Percentiles rank a stretch among this genome's conserved stretches.
Evolutionary conservation across 768 basidiomycete species (phyloP).

Genomic region (Hypholoma sublateritium): DNA sequence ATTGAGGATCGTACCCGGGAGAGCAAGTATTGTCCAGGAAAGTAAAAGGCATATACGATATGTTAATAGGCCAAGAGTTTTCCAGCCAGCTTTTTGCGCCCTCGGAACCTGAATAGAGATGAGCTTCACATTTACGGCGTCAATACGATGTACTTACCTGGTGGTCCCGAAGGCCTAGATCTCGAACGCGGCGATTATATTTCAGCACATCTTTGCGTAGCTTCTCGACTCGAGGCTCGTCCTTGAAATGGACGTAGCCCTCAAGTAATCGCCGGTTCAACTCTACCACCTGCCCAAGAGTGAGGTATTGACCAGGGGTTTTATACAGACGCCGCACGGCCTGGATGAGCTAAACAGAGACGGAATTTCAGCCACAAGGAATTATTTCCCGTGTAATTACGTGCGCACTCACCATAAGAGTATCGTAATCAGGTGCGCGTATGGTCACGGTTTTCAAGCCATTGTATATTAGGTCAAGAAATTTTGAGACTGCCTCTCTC

Average conservation of each 20-base stretch:
- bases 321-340: slow-evolving; percentile 92
- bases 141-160: slow-evolving; percentile 50
- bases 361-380: slow-evolving; percentile 5
- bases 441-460: slow-evolving; percentile 95
- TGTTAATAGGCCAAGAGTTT: slow-evolving; percentile 76
- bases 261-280: slow-evolving; percentile 90
- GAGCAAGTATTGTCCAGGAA: slow-evolving; percentile 80
- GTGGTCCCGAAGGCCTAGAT: slow-evolving; percentile 92
- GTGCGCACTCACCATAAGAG: slow-evolving; percentile 77
- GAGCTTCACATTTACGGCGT: neutral
- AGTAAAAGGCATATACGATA: slow-evolving; percentile 80
- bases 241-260: slow-evolving; percentile 89
- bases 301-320: slow-evolving; percentile 90
- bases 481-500: slow-evolving; percentile 84
- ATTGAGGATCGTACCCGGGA: slow-evolving; percentile 91
- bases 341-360: slow-evolving; percentile 77
- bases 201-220: slow-evolving; percentile 79
- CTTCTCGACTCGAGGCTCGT: slow-evolving; percentile 85
- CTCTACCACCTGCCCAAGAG: slow-evolving; percentile 94
- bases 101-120: slow-evolving; percentile 69
- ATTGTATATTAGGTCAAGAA: slow-evolving; percentile 91
- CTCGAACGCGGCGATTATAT: slow-evolving; percentile 85
- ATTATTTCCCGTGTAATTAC: neutral
- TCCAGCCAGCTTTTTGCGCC: slow-evolving; percentile 85
- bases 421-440: slow-evolving; percentile 95